A percentile compares a stretch with the other conserved stretches of the same genome.
Conservation (phyloP, 2,329 filamentous ascomycete species). For the Aspergillus udagawae region DNA sequence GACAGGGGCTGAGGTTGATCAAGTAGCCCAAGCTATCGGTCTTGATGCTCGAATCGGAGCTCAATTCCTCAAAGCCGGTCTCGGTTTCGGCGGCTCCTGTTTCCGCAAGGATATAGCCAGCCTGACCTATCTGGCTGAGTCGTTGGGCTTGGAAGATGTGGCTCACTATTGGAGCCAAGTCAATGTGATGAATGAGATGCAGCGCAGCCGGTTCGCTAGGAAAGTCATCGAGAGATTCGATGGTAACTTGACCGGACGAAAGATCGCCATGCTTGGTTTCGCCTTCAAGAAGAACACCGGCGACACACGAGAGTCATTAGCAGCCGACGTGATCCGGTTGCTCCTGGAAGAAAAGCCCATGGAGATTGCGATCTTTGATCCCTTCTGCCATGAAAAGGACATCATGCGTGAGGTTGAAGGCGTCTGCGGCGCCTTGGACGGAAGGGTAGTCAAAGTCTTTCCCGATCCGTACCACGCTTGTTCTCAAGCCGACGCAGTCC, state of each 20-base stretch:
- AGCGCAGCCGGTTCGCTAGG: constrained; percentile 64
- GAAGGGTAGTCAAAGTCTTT: constrained; percentile 36
- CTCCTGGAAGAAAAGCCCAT: constrained; percentile 61
- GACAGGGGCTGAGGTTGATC: constrained; percentile 70
- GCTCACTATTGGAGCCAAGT: constrained; percentile 72
- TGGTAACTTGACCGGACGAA: constrained; percentile 66
- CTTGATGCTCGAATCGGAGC: constrained; percentile 68
- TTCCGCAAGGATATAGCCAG: constrained; percentile 78
- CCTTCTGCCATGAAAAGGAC: constrained; percentile 42
- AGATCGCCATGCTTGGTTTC: constrained; percentile 68
- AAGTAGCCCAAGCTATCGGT: constrained; percentile 65
- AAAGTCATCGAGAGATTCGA: constrained; percentile 64
- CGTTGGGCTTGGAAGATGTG: constrained; percentile 65
- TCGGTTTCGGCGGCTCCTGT: constrained; percentile 76
- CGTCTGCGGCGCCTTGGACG: constrained; percentile 19
- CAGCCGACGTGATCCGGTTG: constrained; percentile 63
- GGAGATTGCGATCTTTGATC: constrained; percentile 67
- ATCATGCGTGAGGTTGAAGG: constrained; percentile 38
- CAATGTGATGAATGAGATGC: constrained; percentile 72
- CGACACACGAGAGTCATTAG: constrained; percentile 68
- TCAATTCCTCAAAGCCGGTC: constrained; percentile 68
- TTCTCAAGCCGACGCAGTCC: constrained; percentile 43
- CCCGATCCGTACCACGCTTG: constrained; percentile 45
- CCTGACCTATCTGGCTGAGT: constrained; percentile 69
- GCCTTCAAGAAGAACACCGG: constrained; percentile 78